Conservation (phyloP, 2,329 filamentous ascomycete species). For the Trichoderma koningiopsis region DNA sequence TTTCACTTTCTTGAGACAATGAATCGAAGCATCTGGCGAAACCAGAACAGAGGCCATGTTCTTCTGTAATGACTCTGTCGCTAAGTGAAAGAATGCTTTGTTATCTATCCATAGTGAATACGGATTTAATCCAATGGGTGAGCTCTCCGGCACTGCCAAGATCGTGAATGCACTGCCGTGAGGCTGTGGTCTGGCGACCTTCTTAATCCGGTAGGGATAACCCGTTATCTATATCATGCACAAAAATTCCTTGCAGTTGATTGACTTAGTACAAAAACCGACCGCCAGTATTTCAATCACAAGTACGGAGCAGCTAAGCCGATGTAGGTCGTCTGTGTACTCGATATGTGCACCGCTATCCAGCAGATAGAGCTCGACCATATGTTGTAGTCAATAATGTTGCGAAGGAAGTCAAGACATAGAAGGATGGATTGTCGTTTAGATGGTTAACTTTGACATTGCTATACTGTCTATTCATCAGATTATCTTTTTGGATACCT, state of each 20-base stretch:
- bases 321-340: not conserved
- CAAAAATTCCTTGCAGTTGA: conserved; percentile 20
- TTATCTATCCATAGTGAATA: not conserved
- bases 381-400: not conserved
- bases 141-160: not conserved
- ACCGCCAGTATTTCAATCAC: not conserved
- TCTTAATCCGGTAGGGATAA: conserved; percentile 12
- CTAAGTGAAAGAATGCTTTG: not conserved
- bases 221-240: conserved; percentile 10
- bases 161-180: conserved; percentile 1
- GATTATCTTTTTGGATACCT: not conserved
- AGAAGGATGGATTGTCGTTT: not conserved
- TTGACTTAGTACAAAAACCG: not conserved
- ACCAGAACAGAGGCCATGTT: not conserved
- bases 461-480: not conserved
- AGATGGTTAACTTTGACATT: not conserved
- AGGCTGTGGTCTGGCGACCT: not conserved
- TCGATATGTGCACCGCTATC: not conserved
- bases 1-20: too few relatives aligned
- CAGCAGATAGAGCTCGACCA: too few relatives aligned
- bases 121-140: not conserved
- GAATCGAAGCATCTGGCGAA: not conserved
- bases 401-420: not conserved
- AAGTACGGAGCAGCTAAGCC: not conserved
- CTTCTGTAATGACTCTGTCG: not conserved